Conservation (phyloP, 129 eudicot genomes). For the Artemisia annua region DNA sequence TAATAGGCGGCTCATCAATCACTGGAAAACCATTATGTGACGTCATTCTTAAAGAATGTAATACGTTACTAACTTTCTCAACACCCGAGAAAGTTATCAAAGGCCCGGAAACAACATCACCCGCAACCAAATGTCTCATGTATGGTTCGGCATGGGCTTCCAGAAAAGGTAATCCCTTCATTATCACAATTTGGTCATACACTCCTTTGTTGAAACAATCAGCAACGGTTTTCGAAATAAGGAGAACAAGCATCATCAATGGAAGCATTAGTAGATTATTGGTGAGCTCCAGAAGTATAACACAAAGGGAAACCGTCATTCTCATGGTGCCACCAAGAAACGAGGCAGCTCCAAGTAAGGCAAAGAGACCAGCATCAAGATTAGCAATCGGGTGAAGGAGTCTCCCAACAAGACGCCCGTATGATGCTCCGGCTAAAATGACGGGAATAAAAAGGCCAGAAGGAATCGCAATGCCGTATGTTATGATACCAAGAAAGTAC, state of each 20-base stretch:
- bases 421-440: conserved; percentile 87
- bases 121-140: conserved; percentile 81
- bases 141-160: conserved; percentile 98
- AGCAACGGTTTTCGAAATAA: conserved; percentile 93
- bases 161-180: conserved; percentile 89
- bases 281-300: conserved; percentile 91
- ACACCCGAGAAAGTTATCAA: conserved; percentile 71
- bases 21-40: conserved; percentile 96
- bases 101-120: conserved; percentile 93
- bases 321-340: conserved; percentile 99
- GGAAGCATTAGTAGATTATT: conserved; percentile 87
- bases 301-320: conserved; percentile 96
- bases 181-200: conserved; percentile 85
- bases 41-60: conserved; percentile 66
- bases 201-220: conserved; percentile 91
- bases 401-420: conserved; percentile 82
- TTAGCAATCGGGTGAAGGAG: conserved; percentile 53
- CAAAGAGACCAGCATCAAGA: conserved; percentile 77
- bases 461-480: conserved; percentile 95
- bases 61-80: conserved; percentile 77
- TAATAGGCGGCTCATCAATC: conserved; percentile 83
- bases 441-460: conserved; percentile 97
- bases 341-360: conserved; percentile 95
- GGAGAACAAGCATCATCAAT: conserved; percentile 86
- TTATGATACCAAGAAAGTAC: conserved; percentile 71